Percentiles rank a stretch among this genome's conserved stretches.
phyloP scores from a whole-genome alignment of 352 stramenopile species.

The Phytophthora macrochlamydospora region DNA sequence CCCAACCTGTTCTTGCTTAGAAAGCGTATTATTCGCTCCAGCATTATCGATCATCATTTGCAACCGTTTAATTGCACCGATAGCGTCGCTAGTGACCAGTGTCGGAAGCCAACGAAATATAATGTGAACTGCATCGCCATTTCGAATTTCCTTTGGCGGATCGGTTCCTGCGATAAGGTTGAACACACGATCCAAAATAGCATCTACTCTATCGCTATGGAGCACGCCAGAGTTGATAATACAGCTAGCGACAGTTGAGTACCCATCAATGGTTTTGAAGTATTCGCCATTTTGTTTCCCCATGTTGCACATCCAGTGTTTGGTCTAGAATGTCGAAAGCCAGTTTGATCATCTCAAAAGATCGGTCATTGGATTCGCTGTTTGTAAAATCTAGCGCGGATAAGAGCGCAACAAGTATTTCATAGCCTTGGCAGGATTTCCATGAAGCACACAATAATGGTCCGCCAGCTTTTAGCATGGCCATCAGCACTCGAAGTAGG shows the following conservation, averaged over 20 bases:
- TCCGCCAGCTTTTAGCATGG: constrained; percentile 46
- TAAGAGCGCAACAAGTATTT: constrained; percentile 63
- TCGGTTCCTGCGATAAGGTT: constrained; percentile 55
- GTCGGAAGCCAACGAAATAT: constrained; percentile 56
- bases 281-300: constrained; percentile 38
- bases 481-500: constrained; percentile 49
- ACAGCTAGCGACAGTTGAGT: constrained; percentile 59
- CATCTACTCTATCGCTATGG: constrained; percentile 33
- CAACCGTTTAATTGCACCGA: constrained; percentile 42
- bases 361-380: constrained; percentile 18
- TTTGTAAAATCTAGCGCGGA: constrained; percentile 52
- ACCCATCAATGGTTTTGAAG: constrained; percentile 50
- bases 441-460: constrained; percentile 48
- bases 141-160: constrained; percentile 58
- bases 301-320: constrained; percentile 45
- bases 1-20: constrained; percentile 53
- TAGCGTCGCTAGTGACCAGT: constrained; percentile 32
- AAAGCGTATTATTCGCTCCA: constrained; percentile 42
- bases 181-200: constrained; percentile 57
- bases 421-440: constrained; percentile 59
- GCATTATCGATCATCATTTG: constrained; percentile 52
- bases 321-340: constrained; percentile 56
- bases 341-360: constrained; percentile 52
- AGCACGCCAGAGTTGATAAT: constrained; percentile 60
- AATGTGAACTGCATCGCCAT: constrained; percentile 58